A percentile compares a stretch with the other conserved stretches of the same genome.
phyloP scores from a whole-genome alignment of 768 basidiomycete species.

The Mycena sanguinolenta region DNA sequence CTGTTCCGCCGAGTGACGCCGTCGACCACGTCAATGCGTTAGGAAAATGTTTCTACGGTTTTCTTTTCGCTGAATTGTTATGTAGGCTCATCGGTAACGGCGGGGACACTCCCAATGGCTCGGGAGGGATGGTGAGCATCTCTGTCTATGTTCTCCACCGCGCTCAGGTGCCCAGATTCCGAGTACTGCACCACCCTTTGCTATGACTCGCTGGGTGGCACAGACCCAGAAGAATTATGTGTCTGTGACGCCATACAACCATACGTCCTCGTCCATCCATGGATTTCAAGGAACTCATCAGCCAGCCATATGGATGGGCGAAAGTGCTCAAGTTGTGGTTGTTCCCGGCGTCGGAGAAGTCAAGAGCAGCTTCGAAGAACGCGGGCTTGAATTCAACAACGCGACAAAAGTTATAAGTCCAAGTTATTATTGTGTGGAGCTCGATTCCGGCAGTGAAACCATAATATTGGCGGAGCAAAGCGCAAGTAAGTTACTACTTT shows the following conservation, averaged over 20 bases:
- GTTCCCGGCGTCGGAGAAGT: conserved; percentile 66
- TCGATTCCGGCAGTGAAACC: conserved; percentile 59
- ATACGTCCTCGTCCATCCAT: conserved; percentile 67
- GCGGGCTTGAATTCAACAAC: conserved; percentile 62
- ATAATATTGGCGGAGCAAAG: conserved; percentile 62
- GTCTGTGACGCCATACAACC: conserved; percentile 79
- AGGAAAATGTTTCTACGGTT: conserved; percentile 7
- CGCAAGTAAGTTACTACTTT: conserved; percentile 56
- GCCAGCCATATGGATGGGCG: conserved; percentile 93
- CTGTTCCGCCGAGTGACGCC: conserved; percentile 40
- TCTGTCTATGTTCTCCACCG: neutral
- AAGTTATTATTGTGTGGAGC: conserved; percentile 65
- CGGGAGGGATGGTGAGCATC: conserved; percentile 85
- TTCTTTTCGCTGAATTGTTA: neutral
- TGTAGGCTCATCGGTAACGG: conserved; percentile 78
- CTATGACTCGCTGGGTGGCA: conserved; percentile 89
- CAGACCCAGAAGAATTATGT: conserved; percentile 85
- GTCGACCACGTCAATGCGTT: conserved; percentile 50
- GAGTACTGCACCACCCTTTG: conserved; percentile 78
- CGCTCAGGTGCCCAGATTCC: conserved; percentile 11
- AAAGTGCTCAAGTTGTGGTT: conserved; percentile 74
- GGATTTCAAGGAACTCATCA: conserved; percentile 88
- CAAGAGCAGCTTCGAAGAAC: conserved; percentile 59
- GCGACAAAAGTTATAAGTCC: conserved; percentile 56
- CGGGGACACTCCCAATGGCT: conserved; percentile 76